A percentile compares a stretch with the other conserved stretches of the same genome.
Conservation (phyloP, 2,329 filamentous ascomycete species). For the Ophiostoma tasmaniense region DNA sequence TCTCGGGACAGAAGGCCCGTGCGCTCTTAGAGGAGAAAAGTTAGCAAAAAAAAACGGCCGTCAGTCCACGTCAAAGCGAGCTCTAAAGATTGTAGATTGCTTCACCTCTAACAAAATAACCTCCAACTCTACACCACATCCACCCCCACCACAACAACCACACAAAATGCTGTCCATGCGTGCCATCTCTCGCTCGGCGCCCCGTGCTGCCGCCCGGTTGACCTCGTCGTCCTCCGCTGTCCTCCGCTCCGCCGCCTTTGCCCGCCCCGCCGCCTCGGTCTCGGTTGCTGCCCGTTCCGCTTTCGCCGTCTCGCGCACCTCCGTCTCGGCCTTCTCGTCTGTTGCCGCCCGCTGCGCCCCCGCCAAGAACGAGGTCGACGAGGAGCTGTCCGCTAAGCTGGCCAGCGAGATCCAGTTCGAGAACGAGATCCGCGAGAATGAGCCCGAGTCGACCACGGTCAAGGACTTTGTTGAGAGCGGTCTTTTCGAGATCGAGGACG, state of each 20-base stretch:
- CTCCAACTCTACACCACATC: neutral
- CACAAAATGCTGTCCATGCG: slow-evolving; percentile 62
- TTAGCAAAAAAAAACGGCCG: neutral
- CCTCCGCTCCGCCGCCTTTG: neutral
- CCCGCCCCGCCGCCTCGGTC: slow-evolving; percentile 5
- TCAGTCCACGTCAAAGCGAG: neutral
- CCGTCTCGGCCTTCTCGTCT: slow-evolving; percentile 40
- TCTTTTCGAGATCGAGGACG: slow-evolving; percentile 75
- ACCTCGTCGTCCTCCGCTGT: slow-evolving; percentile 18
- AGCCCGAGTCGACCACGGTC: slow-evolving; percentile 66
- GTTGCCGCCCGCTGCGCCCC: slow-evolving; percentile 36
- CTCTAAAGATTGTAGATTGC: neutral
- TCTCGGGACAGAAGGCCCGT: neutral
- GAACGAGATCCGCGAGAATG: slow-evolving; percentile 65
- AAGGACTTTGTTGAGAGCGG: slow-evolving; percentile 83
- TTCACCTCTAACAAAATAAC: neutral
- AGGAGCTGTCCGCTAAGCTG: slow-evolving; percentile 79
- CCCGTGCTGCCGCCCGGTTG: slow-evolving; percentile 53
- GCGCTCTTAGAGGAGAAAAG: neutral
- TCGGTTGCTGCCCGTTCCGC: slow-evolving; percentile 30
- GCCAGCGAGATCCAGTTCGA: slow-evolving; percentile 78
- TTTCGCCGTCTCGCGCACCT: neutral
- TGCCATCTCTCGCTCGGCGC: slow-evolving; percentile 56
- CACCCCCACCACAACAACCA: slow-evolving; percentile 5
- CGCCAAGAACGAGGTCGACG: slow-evolving; percentile 48